These are phyloP conservation scores for Geotrichum candidum DNA, from an alignment of 1,139 yeast species.

Conservation along the genomic window DNA sequence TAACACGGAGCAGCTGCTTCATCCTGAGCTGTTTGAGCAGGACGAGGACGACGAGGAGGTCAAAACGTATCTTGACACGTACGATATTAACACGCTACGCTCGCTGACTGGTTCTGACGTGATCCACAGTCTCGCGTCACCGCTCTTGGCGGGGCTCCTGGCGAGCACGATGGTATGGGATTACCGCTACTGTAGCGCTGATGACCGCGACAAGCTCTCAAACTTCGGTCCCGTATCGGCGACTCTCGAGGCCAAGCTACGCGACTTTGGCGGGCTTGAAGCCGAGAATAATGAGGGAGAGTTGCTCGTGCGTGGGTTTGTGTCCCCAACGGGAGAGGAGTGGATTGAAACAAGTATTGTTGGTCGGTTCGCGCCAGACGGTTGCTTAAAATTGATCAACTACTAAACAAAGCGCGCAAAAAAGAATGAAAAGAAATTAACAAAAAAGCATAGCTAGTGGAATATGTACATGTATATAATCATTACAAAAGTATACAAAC, in stretches of 20 bases:
- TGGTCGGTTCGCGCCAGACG: slow-evolving; percentile 30
- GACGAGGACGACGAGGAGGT: slow-evolving; percentile 11
- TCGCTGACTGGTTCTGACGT: slow-evolving; percentile 36
- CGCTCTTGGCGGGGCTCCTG: slow-evolving; percentile 32
- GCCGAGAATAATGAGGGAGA: slow-evolving; percentile 18
- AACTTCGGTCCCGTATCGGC: slow-evolving; percentile 36
- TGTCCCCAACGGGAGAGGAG: slow-evolving; percentile 22
- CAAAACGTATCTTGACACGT: slow-evolving; percentile 25
- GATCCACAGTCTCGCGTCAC: slow-evolving; percentile 32
- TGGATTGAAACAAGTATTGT: slow-evolving; percentile 29
- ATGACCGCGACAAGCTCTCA: slow-evolving; percentile 21
- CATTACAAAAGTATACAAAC: background rate
- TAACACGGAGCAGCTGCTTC: slow-evolving; percentile 1
- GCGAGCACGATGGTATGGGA: slow-evolving; percentile 37
- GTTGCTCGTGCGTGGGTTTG: slow-evolving; percentile 28
- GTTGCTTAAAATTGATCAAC: slow-evolving; percentile 35
- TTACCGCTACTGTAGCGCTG: slow-evolving; percentile 27
- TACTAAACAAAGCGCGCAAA: background rate
- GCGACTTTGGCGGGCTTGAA: slow-evolving; percentile 17
- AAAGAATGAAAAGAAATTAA: background rate
- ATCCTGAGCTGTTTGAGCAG: background rate
- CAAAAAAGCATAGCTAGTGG: background rate
- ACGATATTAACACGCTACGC: slow-evolving; percentile 30
- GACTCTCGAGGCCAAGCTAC: slow-evolving; percentile 29
- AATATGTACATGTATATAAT: background rate